Evolutionary conservation across 768 basidiomycete genomes (phyloP).

Genomic region (Amanita thiersii): DNA sequence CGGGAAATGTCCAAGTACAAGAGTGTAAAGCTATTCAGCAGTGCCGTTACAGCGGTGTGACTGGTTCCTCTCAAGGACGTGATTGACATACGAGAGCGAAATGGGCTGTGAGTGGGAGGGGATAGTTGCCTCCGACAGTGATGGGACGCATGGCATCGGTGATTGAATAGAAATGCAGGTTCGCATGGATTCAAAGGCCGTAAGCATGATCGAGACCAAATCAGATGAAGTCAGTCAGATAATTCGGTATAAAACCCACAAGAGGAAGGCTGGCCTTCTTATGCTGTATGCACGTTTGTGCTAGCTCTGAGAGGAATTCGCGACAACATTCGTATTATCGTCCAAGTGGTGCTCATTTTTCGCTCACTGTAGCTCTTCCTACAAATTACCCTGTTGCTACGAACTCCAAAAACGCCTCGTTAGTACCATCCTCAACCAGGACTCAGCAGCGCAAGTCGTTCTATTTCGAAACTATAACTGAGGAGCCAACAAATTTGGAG

Average conservation of each 20-base stretch:
- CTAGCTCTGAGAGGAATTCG: slow-evolving; percentile 15
- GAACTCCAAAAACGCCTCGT: slow-evolving; percentile 6
- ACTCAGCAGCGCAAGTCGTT: slow-evolving; percentile 22
- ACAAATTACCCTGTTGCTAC: slow-evolving; percentile 14
- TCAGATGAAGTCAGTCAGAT: slow-evolving; percentile 14
- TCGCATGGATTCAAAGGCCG: background rate
- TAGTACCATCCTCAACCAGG: slow-evolving; percentile 12
- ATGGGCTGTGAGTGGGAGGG: no score
- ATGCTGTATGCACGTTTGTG: slow-evolving; percentile 39
- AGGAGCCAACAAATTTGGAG: slow-evolving; percentile 35
- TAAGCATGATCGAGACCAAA: slow-evolving; percentile 9
- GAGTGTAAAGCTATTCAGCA: no score
- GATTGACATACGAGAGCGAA: no score
- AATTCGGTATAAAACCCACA: slow-evolving; percentile 29
- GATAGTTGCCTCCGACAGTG: no score
- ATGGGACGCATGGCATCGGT: no score
- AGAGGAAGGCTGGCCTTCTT: slow-evolving; percentile 18
- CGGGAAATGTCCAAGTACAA: no score
- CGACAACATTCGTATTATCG: background rate
- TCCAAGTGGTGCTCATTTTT: slow-evolving; percentile 8
- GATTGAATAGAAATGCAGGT: no score
- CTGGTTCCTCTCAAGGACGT: no score
- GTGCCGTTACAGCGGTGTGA: no score
- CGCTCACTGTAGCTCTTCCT: slow-evolving; percentile 11
- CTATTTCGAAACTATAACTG: slow-evolving; percentile 40